phyloP scores from a whole-genome alignment of 768 basidiomycete species.

The Tricholoma sp. region DNA sequence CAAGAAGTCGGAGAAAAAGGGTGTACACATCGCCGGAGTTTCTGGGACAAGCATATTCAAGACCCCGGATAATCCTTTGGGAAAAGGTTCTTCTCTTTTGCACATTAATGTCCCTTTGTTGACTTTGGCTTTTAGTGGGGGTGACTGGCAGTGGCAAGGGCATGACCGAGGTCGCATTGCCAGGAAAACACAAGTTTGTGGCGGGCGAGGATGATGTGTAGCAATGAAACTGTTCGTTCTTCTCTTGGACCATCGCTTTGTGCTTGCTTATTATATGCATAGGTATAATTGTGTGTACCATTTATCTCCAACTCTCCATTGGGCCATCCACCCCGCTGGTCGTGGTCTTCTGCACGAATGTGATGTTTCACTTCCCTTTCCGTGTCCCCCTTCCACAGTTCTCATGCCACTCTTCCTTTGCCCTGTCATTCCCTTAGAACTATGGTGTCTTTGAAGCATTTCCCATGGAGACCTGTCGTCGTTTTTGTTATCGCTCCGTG shows the following conservation, averaged over 20 bases:
- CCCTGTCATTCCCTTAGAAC: conserved; percentile 12
- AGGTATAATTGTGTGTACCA: neutral
- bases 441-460: conserved; percentile 1
- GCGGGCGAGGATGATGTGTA: conserved; percentile 39
- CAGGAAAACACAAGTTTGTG: conserved; percentile 74
- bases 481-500: conserved; percentile 2
- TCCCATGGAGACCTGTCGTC: conserved; percentile 5
- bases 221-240: conserved; percentile 11
- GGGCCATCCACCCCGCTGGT: conserved; percentile 15
- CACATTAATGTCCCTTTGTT: conserved; percentile 4
- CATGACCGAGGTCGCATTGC: conserved; percentile 70
- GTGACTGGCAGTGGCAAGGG: conserved; percentile 88
- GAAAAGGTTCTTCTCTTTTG: conserved; percentile 53
- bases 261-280: neutral
- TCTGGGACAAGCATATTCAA: conserved; percentile 91
- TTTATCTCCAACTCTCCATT: conserved; percentile 11
- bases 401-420: conserved; percentile 12
- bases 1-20: conserved; percentile 92
- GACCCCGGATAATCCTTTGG: conserved; percentile 88
- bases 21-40: conserved; percentile 84
- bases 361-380: conserved; percentile 27
- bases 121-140: conserved; percentile 53
- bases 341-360: conserved; percentile 13
- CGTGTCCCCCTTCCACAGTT: conserved; percentile 25
- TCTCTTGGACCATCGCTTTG: neutral